Evolutionary conservation across 2,329 filamentous ascomycete species (phyloP).

Genomic region (Fusarium sp.): DNA sequence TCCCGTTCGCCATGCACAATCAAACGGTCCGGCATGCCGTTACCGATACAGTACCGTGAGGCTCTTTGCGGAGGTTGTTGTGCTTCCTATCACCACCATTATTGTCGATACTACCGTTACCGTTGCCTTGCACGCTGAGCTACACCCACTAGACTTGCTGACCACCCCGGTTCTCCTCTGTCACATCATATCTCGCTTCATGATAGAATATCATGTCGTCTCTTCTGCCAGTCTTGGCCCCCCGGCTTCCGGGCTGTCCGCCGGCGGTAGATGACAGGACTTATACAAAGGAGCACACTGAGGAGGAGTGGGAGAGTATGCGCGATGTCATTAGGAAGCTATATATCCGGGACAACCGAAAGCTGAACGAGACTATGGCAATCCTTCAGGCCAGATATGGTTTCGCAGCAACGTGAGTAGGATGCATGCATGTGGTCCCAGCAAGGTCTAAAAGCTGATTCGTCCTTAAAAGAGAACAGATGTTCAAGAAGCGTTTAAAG

Average conservation of each 20-base stretch:
- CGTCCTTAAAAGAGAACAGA: conserved; percentile 50
- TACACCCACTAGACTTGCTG: conserved; percentile 6
- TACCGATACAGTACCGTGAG: conserved; percentile 38
- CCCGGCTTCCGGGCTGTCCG: conserved; percentile 49
- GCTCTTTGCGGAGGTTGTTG: conserved; percentile 26
- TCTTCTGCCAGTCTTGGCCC: conserved; percentile 50
- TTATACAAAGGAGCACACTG: conserved; percentile 52
- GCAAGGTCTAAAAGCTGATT: conserved; percentile 28
- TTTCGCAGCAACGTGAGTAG: conserved; percentile 55
- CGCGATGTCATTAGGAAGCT: conserved; percentile 50
- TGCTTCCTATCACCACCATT: conserved; percentile 27
- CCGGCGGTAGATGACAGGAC: conserved; percentile 44
- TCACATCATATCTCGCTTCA: conserved; percentile 22
- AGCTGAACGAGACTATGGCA: conserved; percentile 54
- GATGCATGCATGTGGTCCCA: neutral
- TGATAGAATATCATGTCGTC: conserved; percentile 43
- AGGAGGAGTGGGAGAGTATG: conserved; percentile 52
- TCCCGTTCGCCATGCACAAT: conserved; percentile 45
- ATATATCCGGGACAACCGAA: conserved; percentile 53
- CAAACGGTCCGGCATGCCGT: conserved; percentile 46
- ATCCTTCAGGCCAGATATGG: conserved; percentile 52
- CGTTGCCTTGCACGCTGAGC: conserved; percentile 24
- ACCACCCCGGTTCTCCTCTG: conserved; percentile 1
- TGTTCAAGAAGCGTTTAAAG: conserved; percentile 56
- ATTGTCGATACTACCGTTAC: conserved; percentile 1